Conservation (phyloP, 1,284 basidiomycete genomes). For the Lignosus rhinocerotis region DNA sequence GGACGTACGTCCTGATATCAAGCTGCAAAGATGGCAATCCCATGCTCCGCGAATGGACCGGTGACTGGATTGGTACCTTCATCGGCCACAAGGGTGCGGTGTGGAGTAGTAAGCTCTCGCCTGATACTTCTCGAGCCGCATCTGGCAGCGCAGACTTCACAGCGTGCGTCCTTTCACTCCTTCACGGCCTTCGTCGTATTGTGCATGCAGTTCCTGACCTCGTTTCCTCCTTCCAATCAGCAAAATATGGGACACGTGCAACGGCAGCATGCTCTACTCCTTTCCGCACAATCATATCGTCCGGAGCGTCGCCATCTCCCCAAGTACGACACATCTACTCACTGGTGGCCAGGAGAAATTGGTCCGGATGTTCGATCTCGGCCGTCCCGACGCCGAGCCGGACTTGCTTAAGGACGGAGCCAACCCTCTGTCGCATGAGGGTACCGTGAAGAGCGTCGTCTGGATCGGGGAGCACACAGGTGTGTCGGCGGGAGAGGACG, state of each 20-base stretch:
- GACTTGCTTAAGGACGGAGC: constrained; percentile 67
- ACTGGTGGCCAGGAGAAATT: constrained; percentile 99
- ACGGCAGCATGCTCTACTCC: constrained; percentile 86
- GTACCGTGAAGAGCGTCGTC: constrained; percentile 88
- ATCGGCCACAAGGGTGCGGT: constrained; percentile 98
- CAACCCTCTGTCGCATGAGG: constrained; percentile 74
- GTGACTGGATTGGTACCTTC: constrained; percentile 99
- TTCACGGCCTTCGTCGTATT: not conserved
- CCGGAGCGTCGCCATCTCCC: constrained; percentile 87
- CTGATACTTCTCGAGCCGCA: constrained; percentile 83
- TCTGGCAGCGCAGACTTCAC: constrained; percentile 98
- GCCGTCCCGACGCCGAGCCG: constrained; percentile 83
- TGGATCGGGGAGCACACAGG: constrained; percentile 89
- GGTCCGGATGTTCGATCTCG: constrained; percentile 91
- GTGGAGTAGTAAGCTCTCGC: constrained; percentile 94
- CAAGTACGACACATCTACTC: constrained; percentile 65
- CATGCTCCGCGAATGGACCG: constrained; percentile 95
- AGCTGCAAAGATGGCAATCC: constrained; percentile 97
- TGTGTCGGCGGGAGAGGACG: constrained; percentile 92
- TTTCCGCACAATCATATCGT: constrained; percentile 99
- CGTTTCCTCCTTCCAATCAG: constrained; percentile 42
- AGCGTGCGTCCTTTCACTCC: constrained; percentile 61
- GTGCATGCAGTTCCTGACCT: constrained; percentile 11
- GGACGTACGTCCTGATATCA: constrained; percentile 85
- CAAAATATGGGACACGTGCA: constrained; percentile 98